Conservation (phyloP, 176 grass and related monocot species). For the Phoenix dactylifera region DNA sequence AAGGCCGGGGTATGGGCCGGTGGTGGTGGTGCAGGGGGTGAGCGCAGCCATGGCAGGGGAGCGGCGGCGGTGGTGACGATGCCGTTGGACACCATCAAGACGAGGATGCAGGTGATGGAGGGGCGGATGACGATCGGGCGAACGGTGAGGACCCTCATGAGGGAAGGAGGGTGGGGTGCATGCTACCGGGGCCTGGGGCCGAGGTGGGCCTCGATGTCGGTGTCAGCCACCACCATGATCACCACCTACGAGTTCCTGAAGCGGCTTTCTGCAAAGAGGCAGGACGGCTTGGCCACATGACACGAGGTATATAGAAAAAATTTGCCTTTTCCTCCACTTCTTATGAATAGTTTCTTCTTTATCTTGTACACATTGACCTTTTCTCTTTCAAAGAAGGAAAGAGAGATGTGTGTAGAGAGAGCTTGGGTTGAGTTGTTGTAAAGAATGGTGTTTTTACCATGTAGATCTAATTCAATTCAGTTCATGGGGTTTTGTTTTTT, state of each 20-base stretch:
- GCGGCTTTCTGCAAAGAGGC: constrained; percentile 54
- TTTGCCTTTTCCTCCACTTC: not conserved
- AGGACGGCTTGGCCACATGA: constrained; percentile 18
- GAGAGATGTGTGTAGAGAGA: too few relatives aligned
- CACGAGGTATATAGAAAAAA: constrained; percentile 3
- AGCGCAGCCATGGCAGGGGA: constrained; percentile 60
- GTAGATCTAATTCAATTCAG: too few relatives aligned
- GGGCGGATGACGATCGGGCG: constrained; percentile 35
- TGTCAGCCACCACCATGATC: constrained; percentile 76
- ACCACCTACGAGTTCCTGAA: constrained; percentile 83
- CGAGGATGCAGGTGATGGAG: constrained; percentile 87
- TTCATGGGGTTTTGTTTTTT: too few relatives aligned
- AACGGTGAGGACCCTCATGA: constrained; percentile 44
- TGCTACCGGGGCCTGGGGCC: constrained; percentile 72
- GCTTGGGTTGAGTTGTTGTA: too few relatives aligned
- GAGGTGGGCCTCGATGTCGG: constrained; percentile 80
- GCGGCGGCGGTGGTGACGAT: constrained; percentile 57
- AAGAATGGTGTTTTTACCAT: too few relatives aligned
- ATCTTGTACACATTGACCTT: too few relatives aligned
- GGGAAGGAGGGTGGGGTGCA: constrained; percentile 59
- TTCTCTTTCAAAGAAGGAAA: too few relatives aligned
- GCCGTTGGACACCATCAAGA: constrained; percentile 82
- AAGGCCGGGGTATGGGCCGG: constrained; percentile 47
- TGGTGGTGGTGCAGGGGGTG: constrained; percentile 57
- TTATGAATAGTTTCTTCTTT: too few relatives aligned